Percentiles rank a stretch among this genome's conserved stretches.
Evolutionary conservation across 2,329 filamentous ascomycete species (phyloP).

Genomic region (Macrophomina tecta): DNA sequence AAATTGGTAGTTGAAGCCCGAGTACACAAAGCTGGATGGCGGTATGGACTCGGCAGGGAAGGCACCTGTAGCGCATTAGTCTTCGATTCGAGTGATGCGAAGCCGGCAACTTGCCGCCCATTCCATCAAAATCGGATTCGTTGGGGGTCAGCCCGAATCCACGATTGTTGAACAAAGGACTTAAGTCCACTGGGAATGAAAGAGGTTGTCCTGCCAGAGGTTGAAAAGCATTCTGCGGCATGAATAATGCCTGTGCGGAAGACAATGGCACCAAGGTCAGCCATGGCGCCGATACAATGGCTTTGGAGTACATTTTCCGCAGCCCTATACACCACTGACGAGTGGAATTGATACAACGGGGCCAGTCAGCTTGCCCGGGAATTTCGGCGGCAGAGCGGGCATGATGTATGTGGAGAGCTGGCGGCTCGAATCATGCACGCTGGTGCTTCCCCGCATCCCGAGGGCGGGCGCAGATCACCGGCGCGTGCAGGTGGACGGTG

Average conservation of each 20-base stretch:
- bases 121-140: constrained; percentile 30
- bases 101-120: not conserved
- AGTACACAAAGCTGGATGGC: constrained; percentile 43
- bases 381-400: not conserved
- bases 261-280: not conserved
- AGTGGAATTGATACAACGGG: not conserved
- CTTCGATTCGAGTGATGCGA: not conserved
- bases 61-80: constrained; percentile 21
- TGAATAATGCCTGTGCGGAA: constrained; percentile 30
- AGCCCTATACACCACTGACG: not conserved
- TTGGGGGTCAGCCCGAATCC: constrained; percentile 30
- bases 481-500: constrained; percentile 3
- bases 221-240: constrained; percentile 32
- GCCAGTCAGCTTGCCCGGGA: not conserved
- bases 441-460: not conserved
- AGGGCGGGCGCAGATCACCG: constrained; percentile 6
- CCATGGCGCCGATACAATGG: not conserved
- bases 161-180: constrained; percentile 28
- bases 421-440: not conserved
- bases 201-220: constrained; percentile 26
- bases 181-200: constrained; percentile 28
- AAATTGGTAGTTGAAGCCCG: constrained; percentile 46
- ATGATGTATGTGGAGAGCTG: not conserved
- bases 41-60: constrained; percentile 48
- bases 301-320: not conserved